Evolutionary conservation across 352 stramenopile species (phyloP), one percentile per base, ranked within the genome.

Genomic region (Thraustochytrium sp.): DNA sequence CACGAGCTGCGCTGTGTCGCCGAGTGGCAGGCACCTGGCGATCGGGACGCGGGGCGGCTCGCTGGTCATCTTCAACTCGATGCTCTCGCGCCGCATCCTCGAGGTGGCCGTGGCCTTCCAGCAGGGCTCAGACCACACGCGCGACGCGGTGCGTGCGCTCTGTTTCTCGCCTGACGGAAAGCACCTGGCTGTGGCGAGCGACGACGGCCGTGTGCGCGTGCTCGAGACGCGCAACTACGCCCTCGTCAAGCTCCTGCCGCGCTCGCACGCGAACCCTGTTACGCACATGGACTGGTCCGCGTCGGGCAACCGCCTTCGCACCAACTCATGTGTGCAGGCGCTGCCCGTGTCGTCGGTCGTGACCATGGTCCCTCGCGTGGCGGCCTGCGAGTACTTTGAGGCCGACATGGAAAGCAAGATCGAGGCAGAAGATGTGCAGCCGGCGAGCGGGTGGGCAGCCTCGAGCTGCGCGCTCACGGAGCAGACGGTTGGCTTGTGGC

Each of bases 191-290:
- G 48, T 80, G 36, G 68, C 21, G 3, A 51, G 68, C 37, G 68
- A 80, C 42, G 68, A 80, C 38, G 48, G 34, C 0, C 68, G 76
- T 8, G 42, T 80, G 2, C 23, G 68, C 16, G 31, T 80, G 13
- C 26, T 65, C 37, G 68, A 80, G 23, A 80, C 68, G 23, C 42
- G 68, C 18, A 72, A 80, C 49, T 80, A 63, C 26, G 68, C 68
- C 1, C 68, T 80, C 16, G 34, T 80, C 8, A 23, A 26, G 5
- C 5, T 48, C 23, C 23, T 80, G 8, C 18, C 48, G 11, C 31
- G 11, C 3, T 2, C 13, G 18, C 68, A 68, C 51, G 9, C 13
- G 23, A 38, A 34, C 11, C 68, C 68, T 9, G 68, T 80, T 5
- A 80, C 68, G 1, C 48, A 64, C 37, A 13, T 80, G 13, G 68